Evolutionary conservation across 179 eudicot species (phyloP).

Genomic region (Corrigiola litoralis): DNA sequence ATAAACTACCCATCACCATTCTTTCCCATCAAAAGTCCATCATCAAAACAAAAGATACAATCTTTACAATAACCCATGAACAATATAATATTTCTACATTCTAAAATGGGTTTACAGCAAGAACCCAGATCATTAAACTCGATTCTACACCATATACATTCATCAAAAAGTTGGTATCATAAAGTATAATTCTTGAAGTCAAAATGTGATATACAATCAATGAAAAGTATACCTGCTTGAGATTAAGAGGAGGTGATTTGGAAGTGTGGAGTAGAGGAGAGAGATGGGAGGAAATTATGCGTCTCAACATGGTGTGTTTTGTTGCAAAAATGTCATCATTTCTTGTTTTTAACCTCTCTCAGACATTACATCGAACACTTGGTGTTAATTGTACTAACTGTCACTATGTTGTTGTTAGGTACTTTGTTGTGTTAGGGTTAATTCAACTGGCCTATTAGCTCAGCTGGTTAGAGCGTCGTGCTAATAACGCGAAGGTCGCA

Average conservation of each 20-base stretch:
- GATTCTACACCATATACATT: too few relatives aligned
- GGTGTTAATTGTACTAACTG: too few relatives aligned
- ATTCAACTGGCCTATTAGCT: constrained; percentile 59
- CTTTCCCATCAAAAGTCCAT: not conserved
- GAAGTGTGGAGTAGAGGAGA: constrained; percentile 10
- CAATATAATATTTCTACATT: not conserved
- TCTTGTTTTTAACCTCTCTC: too few relatives aligned
- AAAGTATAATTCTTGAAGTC: too few relatives aligned
- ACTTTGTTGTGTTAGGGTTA: too few relatives aligned
- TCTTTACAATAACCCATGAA: not conserved
- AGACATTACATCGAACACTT: too few relatives aligned
- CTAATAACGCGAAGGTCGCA: constrained; percentile 92
- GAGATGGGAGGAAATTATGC: constrained; percentile 19
- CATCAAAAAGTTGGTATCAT: too few relatives aligned
- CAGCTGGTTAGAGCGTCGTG: constrained; percentile 88
- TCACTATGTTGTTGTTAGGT: too few relatives aligned
- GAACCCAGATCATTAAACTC: too few relatives aligned
- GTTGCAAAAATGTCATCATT: too few relatives aligned
- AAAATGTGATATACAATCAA: not conserved
- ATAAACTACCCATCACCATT: too few relatives aligned
- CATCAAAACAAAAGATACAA: not conserved
- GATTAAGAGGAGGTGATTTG: constrained; percentile 1
- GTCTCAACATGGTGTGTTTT: constrained; percentile 17
- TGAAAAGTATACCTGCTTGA: constrained; percentile 11
- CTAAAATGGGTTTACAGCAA: too few relatives aligned